phyloP scores from a whole-genome alignment of 495 filamentous ascomycete genomes.

The Chaetomidium leptoderma region DNA sequence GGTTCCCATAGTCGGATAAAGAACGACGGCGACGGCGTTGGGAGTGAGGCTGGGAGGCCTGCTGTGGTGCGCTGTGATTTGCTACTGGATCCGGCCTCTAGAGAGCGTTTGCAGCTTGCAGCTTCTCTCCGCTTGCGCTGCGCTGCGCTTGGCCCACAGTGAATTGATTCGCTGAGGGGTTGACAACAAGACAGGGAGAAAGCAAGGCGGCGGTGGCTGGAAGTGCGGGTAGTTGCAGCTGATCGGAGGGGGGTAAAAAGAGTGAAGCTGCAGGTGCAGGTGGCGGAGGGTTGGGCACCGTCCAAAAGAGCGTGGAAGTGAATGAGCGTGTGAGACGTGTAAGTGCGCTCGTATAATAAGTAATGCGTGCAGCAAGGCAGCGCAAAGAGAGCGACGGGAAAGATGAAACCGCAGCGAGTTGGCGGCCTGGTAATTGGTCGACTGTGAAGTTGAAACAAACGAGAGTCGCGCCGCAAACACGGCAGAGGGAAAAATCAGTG shows the following conservation, averaged over 20 bases:
- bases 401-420: not conserved
- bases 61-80: slow-evolving; percentile 18
- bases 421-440: not conserved
- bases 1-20: slow-evolving; percentile 19
- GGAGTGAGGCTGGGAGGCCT: slow-evolving; percentile 11
- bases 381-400: not conserved
- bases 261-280: not conserved
- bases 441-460: not conserved
- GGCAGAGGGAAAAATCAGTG: slow-evolving; percentile 1
- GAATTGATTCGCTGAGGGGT: slow-evolving; percentile 18
- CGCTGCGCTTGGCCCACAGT: slow-evolving; percentile 14
- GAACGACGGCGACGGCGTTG: not conserved
- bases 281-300: slow-evolving; percentile 8
- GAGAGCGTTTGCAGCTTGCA: slow-evolving; percentile 2
- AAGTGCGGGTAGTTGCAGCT: slow-evolving; percentile 8
- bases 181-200: slow-evolving; percentile 11
- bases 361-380: no score
- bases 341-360: not conserved
- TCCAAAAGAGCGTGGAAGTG: slow-evolving; percentile 1
- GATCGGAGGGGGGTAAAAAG: not conserved
- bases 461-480: slow-evolving; percentile 14
- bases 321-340: not conserved
- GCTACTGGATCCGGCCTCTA: slow-evolving; percentile 1
- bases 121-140: slow-evolving; percentile 12
- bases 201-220: not conserved